Base-by-base conservation (phyloP, 2,329 filamentous ascomycete species). In the Sarocladiaceae sp. region DNA sequence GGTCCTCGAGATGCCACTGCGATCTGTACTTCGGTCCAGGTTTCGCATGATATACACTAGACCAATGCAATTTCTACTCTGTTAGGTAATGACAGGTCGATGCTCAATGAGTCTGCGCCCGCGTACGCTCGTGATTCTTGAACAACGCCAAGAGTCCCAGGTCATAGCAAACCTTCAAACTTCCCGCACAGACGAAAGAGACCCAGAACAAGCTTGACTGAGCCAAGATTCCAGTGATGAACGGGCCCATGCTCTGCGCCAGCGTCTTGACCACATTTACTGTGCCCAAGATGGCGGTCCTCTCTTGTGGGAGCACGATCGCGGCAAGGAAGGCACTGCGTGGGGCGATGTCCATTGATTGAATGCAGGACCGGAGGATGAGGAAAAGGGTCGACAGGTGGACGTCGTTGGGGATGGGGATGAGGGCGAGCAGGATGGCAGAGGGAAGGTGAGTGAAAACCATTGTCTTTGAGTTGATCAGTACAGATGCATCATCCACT, bases 361-460 rank as follows among this genome's bases (percentile, higher is more conserved):
- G 77, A 0, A 79, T 78, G 55, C 79, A 82, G 0, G 84, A 75
- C 7, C 87, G 78, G 11, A 86, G 70, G 15, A 86, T 65, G 11
- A 89, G 71, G 52, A 90, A 79, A 0, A 74, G 64, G 42, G 88
- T 72, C 0, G 85, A 77, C 4, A 83, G 55, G 11, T 71, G 71
- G 0, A 83, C 67, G 3, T 73, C 71, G 18, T 70, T 65, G 0
- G 84, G 82, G 1, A 84, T 59, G 0, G 83, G 80, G 20, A 90
- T 80, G 18, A 89, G 66, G 13, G 79, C 71, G 1, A 89, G 75
- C 57, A 83, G 84, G 23, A 89, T 66, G 7, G 86, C 74, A 0
- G 84, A 87, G 0, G 87, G 87, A 0, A 90, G 71, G 58, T 90
- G 86, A 0, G 86, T 88, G 60, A 88, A 87, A 8, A 87, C 84